Evolutionary conservation across 352 stramenopile species (phyloP), one percentile per base, ranked within the genome.

Genomic region (Globisporangium alternatum): DNA sequence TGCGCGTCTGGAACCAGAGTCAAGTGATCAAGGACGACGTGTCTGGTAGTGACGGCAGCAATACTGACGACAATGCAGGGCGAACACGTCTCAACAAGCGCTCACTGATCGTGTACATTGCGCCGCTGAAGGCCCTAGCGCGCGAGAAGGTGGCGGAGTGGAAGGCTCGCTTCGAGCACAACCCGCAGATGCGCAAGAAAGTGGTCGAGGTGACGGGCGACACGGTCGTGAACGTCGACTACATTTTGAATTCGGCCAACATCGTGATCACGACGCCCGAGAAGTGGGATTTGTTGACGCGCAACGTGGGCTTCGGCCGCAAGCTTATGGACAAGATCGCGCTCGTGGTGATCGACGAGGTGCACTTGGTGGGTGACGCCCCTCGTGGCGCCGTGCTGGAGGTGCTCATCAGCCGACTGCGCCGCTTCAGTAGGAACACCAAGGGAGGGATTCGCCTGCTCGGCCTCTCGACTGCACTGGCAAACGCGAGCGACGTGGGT

Each of bases 261-360:
- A 94, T 99, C 37, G 86, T 99, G 17, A 90, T 99, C 28, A 98
- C 97, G 44, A 99, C 98, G 6, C 96, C 97, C 2, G 97, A 99
- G 63, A 98, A 98, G 67, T 99, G 96, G 96, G 97, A 99, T 77
- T 70, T 98, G 8, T 86, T 99, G 48, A 98, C 96, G 31, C 81
- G 98, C 64, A 91, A 88, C 41, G 98, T 87, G 75, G 72, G 80
- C 22, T 74, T 93, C 41, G 81, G 87, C 30, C 76, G 85, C 2
- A 65, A 66, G 43, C 72, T 95, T 54, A 92, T 93, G 78, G 61
- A 70, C 67, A 77, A 73, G 72, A 89, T 84, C 64, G 83, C 76
- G 57, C 84, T 99, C 10, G 82, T 99, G 10, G 81, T 99, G 31
- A 90, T 99, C 28, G 96, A 99, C 69, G 97, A 99, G 66, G 97